A percentile compares a stretch with the other conserved stretches of the same genome.
These are phyloP conservation scores for Rhynchosporium agropyri DNA, from an alignment of 2,329 filamentous ascomycete genomes.

Conservation along the genomic window DNA sequence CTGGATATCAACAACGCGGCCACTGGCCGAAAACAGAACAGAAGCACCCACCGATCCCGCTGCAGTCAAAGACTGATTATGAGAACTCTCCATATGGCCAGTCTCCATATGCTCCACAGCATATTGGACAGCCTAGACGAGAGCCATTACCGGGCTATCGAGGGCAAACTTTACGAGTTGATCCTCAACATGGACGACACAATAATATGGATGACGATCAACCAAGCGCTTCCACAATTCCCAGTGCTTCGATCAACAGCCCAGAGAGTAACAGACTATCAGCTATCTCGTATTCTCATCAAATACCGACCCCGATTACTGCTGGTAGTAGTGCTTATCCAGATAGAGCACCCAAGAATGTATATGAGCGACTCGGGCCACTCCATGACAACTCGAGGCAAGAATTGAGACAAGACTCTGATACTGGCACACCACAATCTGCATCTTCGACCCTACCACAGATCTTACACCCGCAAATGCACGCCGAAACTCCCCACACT, in stretches of 20 bases:
- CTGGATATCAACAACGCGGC: slow-evolving; percentile 82
- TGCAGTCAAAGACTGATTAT: slow-evolving; percentile 79
- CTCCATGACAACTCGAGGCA: slow-evolving; percentile 60
- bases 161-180: slow-evolving; percentile 63
- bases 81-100: slow-evolving; percentile 56
- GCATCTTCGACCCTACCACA: slow-evolving; percentile 53
- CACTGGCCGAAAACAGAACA: slow-evolving; percentile 77
- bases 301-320: slow-evolving; percentile 63
- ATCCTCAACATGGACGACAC: slow-evolving; percentile 59
- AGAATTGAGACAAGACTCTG: slow-evolving; percentile 53
- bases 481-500: slow-evolving; percentile 37
- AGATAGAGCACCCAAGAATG: slow-evolving; percentile 50
- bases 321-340: slow-evolving; percentile 48
- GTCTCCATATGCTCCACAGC: slow-evolving; percentile 53
- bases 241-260: slow-evolving; percentile 59
- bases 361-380: slow-evolving; percentile 62
- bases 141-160: slow-evolving; percentile 63
- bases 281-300: slow-evolving; percentile 53
- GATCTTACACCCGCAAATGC: slow-evolving; percentile 46
- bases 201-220: slow-evolving; percentile 60
- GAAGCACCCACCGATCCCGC: slow-evolving; percentile 68
- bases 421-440: slow-evolving; percentile 47
- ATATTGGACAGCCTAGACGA: slow-evolving; percentile 46
- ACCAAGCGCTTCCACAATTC: slow-evolving; percentile 60
- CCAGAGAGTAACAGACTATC: slow-evolving; percentile 63